Conservation (phyloP, 306 rosid species). For the Dryas octopetala region DNA sequence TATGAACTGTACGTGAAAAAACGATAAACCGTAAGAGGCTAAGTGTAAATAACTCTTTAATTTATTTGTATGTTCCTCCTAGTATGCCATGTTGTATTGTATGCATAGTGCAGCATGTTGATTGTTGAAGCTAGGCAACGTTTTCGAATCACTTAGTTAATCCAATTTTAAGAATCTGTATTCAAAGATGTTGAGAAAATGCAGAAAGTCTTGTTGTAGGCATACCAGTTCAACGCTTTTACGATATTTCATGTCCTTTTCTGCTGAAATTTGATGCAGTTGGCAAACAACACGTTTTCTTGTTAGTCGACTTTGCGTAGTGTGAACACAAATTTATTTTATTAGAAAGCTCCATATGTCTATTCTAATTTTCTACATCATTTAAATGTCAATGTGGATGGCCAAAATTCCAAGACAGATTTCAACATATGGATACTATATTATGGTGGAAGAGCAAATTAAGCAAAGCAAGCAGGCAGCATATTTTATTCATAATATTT, state of each 20-base stretch:
- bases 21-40: too few species aligned
- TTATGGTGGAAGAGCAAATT: not conserved
- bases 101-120: too few species aligned
- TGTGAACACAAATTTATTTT: not conserved
- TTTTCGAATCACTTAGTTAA: too few species aligned
- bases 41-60: too few species aligned
- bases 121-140: too few species aligned
- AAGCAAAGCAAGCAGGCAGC: not conserved
- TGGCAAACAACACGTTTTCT: not conserved
- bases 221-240: too few species aligned
- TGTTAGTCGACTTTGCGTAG: not conserved
- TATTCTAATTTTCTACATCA: not conserved
- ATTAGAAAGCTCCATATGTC: not conserved
- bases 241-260: not conserved
- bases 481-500: not conserved
- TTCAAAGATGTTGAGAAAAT: too few species aligned
- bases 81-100: too few species aligned
- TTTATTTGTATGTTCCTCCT: too few species aligned
- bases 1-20: too few species aligned
- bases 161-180: too few species aligned
- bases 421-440: not conserved
- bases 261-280: not conserved
- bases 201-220: too few species aligned
- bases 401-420: not conserved
- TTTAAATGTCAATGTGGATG: slow-evolving; percentile 5